A percentile compares a stretch with the other conserved stretches of the same genome.
phyloP scores from a whole-genome alignment of 2,329 filamentous ascomycete species.

The Endoconidiophora polonica region DNA sequence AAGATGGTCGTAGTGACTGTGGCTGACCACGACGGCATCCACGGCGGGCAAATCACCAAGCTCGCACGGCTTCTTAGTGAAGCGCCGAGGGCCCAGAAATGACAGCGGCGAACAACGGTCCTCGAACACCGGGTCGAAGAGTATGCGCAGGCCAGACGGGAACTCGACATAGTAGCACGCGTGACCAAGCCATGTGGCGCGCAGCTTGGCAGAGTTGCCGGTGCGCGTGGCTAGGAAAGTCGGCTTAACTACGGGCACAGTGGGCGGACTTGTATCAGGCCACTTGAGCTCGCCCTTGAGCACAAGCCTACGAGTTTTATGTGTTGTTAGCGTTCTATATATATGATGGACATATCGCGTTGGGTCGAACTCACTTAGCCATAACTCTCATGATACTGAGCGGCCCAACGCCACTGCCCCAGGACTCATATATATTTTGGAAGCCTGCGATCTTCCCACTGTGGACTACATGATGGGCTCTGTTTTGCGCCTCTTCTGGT shows the following conservation, averaged over 20 bases:
- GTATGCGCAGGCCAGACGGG: conserved; percentile 65
- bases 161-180: conserved; percentile 90
- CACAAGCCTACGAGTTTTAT: conserved; percentile 19
- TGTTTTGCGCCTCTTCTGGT: conserved; percentile 21
- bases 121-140: conserved; percentile 90
- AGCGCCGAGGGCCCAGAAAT: conserved; percentile 58
- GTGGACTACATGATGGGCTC: conserved; percentile 26
- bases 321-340: not conserved
- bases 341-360: not conserved
- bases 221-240: conserved; percentile 46
- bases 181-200: conserved; percentile 89
- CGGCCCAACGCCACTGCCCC: conserved; percentile 14
- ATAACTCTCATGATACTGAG: not conserved
- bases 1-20: conserved; percentile 88
- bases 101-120: conserved; percentile 66
- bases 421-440: conserved; percentile 35
- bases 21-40: conserved; percentile 66
- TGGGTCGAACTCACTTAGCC: conserved; percentile 7
- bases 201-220: conserved; percentile 36
- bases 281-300: conserved; percentile 24
- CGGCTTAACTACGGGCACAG: conserved; percentile 50
- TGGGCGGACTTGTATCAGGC: conserved; percentile 48
- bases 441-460: conserved; percentile 26
- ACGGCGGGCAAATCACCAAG: conserved; percentile 62
- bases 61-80: conserved; percentile 58